A percentile compares a stretch with the other conserved stretches of the same genome.
Evolutionary conservation across 306 rosid species (phyloP).

Genomic region (Comarum palustre): DNA sequence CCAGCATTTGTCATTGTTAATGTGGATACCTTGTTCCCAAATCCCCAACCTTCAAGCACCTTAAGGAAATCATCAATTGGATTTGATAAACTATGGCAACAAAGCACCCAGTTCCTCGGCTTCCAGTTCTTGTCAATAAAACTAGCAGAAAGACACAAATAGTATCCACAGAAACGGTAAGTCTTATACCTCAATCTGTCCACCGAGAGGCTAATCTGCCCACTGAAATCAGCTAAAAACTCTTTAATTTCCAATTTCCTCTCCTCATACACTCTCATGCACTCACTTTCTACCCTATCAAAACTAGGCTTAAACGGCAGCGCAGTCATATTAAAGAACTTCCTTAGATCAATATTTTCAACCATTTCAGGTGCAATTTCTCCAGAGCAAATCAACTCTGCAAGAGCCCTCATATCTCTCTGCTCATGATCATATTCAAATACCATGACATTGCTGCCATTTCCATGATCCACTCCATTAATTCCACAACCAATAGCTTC

Average conservation of each 20-base stretch:
- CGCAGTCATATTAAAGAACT: not conserved
- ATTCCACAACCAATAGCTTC: not conserved
- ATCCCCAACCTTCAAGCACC: not conserved
- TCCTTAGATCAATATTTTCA: not conserved
- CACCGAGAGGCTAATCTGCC: slow-evolving; percentile 15
- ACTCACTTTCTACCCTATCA: slow-evolving; percentile 1
- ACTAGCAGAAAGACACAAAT: slow-evolving; percentile 10
- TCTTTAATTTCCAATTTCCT: not conserved
- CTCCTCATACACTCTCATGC: slow-evolving; percentile 4
- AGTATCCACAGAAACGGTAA: not conserved
- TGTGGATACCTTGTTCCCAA: slow-evolving; percentile 17
- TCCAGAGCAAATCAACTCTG: slow-evolving; percentile 5
- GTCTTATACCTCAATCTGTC: not conserved
- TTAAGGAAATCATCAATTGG: not conserved
- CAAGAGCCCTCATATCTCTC: not conserved
- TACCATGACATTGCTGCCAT: not conserved
- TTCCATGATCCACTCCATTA: slow-evolving; percentile 6
- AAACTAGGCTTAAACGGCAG: slow-evolving; percentile 10
- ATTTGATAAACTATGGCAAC: not conserved
- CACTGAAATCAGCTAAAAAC: slow-evolving; percentile 3
- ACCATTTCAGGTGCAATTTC: not conserved
- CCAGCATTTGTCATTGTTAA: not conserved
- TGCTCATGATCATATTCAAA: slow-evolving; percentile 7
- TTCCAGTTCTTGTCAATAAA: slow-evolving; percentile 21
- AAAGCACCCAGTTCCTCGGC: slow-evolving; percentile 12